phyloP scores from a whole-genome alignment of 805 yeast species.

The Torulaspora microellipsoides region DNA sequence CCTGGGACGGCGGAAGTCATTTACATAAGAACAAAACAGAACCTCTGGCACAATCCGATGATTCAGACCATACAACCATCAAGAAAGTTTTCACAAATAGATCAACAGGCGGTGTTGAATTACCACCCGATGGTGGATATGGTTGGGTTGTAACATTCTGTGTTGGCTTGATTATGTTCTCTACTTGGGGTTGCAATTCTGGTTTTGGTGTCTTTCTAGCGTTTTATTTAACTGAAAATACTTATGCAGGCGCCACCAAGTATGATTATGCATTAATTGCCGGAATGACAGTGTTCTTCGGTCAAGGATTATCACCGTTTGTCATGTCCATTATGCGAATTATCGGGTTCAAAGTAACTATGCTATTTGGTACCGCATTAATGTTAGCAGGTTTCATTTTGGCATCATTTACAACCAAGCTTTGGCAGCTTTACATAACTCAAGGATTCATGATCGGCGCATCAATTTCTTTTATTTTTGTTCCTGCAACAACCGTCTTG shows the following conservation, averaged over 20 bases:
- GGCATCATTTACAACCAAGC: slow-evolving; percentile 53
- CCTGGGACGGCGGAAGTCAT: not conserved
- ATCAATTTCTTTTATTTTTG: slow-evolving; percentile 46
- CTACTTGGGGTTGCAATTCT: slow-evolving; percentile 69
- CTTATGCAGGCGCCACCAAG: slow-evolving; percentile 51
- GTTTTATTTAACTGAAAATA: slow-evolving; percentile 46
- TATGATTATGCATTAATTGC: slow-evolving; percentile 64
- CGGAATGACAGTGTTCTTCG: slow-evolving; percentile 53
- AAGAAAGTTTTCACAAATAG: slow-evolving; percentile 36
- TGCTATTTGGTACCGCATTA: slow-evolving; percentile 45
- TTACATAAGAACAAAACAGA: not conserved
- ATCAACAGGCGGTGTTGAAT: slow-evolving; percentile 33
- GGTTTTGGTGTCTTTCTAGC: slow-evolving; percentile 63
- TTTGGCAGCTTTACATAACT: slow-evolving; percentile 65
- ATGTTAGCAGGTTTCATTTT: slow-evolving; percentile 54
- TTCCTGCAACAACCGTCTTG: slow-evolving; percentile 54
- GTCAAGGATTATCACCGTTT: slow-evolving; percentile 59
- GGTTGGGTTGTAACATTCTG: slow-evolving; percentile 62
- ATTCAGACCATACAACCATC: slow-evolving; percentile 14
- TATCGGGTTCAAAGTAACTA: slow-evolving; percentile 46
- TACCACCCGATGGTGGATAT: slow-evolving; percentile 61
- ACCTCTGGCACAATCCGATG: slow-evolving; percentile 3
- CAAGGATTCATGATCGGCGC: slow-evolving; percentile 64
- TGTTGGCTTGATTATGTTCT: slow-evolving; percentile 46
- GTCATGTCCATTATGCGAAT: slow-evolving; percentile 44